A percentile compares a stretch with the other conserved stretches of the same genome.
Conservation (phyloP, 108 stramenopile genomes). For the Ochromonas danica region DNA sequence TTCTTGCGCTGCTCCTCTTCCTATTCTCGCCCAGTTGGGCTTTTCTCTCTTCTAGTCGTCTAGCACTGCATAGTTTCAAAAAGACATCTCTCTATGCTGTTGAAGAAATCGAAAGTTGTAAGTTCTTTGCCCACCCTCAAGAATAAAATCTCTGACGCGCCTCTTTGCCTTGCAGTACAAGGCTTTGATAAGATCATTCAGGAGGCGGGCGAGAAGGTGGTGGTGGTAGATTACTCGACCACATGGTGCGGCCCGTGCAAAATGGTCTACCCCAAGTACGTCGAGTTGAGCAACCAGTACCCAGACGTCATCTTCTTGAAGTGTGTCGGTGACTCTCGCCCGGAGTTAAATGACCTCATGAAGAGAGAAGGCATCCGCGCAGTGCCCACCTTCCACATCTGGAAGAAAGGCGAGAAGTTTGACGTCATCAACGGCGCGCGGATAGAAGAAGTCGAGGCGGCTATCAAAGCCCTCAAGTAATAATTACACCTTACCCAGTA, state of each 20-base stretch:
- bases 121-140: no score
- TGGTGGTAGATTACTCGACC: slow-evolving; percentile 88
- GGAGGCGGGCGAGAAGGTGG: slow-evolving; percentile 59
- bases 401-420: slow-evolving; percentile 50
- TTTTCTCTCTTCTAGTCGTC: no score
- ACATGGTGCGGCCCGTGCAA: slow-evolving; percentile 97
- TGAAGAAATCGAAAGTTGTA: no score
- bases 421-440: slow-evolving; percentile 13
- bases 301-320: slow-evolving; percentile 48
- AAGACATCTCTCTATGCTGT: no score
- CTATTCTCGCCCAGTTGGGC: no score
- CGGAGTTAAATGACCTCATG: slow-evolving; percentile 18
- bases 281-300: slow-evolving; percentile 41
- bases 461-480: background rate
- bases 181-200: no score
- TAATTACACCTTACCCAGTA: no score
- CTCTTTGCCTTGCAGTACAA: no score
- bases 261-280: slow-evolving; percentile 54
- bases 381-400: slow-evolving; percentile 55
- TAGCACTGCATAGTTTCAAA: no score
- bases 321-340: slow-evolving; percentile 38
- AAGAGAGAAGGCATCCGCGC: slow-evolving; percentile 52
- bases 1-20: no score
- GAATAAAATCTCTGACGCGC: no score
- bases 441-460: slow-evolving; percentile 26